Evolutionary conservation across 148 eudicot genomes (phyloP).

Genomic region (Agrostemma githago): DNA sequence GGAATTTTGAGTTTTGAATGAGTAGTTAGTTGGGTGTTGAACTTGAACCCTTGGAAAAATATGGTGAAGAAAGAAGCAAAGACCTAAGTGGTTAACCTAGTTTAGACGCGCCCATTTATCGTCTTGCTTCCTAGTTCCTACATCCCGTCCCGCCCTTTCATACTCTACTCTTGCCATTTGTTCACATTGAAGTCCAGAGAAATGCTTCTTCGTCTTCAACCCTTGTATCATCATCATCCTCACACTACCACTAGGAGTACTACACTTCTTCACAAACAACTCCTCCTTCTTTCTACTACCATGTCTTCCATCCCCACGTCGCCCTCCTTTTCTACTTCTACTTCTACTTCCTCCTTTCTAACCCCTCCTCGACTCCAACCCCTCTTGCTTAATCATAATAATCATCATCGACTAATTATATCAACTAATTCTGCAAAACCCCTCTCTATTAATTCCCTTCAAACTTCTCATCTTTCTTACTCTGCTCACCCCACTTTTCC

Average conservation of each 20-base stretch:
- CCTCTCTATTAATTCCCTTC: constrained; percentile 14
- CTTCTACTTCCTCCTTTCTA: not conserved
- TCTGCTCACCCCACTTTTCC: constrained; percentile 33
- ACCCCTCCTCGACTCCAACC: not conserved
- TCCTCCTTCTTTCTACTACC: not conserved
- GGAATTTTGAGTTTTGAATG: too few relatives aligned
- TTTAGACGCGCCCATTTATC: too few relatives aligned
- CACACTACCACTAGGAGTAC: not conserved
- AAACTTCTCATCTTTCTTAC: constrained; percentile 26
- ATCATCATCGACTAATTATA: constrained; percentile 3
- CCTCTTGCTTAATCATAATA: too few relatives aligned
- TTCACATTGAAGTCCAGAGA: not conserved
- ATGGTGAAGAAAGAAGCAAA: too few relatives aligned
- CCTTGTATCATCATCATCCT: not conserved
- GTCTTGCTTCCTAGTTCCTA: too few relatives aligned
- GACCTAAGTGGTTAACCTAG: too few relatives aligned
- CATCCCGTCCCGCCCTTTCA: too few relatives aligned
- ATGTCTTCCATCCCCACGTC: constrained; percentile 3
- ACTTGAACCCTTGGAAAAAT: too few relatives aligned
- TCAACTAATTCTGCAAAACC: constrained; percentile 21
- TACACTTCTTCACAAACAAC: not conserved
- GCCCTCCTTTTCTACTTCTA: not conserved
- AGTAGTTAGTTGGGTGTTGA: too few relatives aligned
- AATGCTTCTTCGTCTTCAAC: constrained; percentile 13
- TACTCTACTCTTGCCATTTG: too few relatives aligned